Conservation (phyloP, 345 rosid species). For the Citrus australasica region DNA sequence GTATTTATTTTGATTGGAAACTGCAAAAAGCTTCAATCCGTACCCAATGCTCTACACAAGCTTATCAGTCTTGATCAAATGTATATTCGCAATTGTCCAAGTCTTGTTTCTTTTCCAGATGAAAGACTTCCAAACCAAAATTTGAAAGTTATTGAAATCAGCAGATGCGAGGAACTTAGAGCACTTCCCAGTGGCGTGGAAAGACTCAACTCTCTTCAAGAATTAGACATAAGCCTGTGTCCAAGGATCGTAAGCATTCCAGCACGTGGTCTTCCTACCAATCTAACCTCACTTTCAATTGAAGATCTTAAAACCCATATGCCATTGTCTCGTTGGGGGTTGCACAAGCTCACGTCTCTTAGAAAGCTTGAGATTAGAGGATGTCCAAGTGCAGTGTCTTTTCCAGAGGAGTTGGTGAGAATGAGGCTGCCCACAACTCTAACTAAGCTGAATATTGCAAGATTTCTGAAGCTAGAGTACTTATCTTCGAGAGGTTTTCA, state of each 20-base stretch:
- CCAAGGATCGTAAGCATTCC: constrained; percentile 10
- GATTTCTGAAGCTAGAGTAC: background rate
- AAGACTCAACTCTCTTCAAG: constrained; percentile 8
- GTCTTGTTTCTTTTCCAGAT: constrained; percentile 1
- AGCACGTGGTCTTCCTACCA: constrained; percentile 12
- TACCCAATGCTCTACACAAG: background rate
- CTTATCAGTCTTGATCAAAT: background rate
- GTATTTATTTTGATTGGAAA: background rate
- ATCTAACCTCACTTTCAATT: constrained; percentile 12
- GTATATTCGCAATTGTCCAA: background rate
- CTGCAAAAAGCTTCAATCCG: background rate
- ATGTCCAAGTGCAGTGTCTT: constrained; percentile 3
- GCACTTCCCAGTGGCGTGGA: constrained; percentile 2
- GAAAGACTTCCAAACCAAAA: background rate
- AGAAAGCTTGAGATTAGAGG: background rate
- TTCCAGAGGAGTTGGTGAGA: background rate
- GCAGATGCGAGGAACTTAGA: constrained; percentile 2
- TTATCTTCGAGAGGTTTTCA: background rate
- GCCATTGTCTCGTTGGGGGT: constrained; percentile 16
- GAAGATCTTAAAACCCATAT: background rate
- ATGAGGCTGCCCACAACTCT: background rate
- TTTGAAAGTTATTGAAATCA: background rate
- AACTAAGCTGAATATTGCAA: background rate
- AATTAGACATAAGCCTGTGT: constrained; percentile 11
- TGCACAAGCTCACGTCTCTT: constrained; percentile 13